Conservation (phyloP, 2,329 filamentous ascomycete genomes). For the Drechslerella dactyloides region DNA sequence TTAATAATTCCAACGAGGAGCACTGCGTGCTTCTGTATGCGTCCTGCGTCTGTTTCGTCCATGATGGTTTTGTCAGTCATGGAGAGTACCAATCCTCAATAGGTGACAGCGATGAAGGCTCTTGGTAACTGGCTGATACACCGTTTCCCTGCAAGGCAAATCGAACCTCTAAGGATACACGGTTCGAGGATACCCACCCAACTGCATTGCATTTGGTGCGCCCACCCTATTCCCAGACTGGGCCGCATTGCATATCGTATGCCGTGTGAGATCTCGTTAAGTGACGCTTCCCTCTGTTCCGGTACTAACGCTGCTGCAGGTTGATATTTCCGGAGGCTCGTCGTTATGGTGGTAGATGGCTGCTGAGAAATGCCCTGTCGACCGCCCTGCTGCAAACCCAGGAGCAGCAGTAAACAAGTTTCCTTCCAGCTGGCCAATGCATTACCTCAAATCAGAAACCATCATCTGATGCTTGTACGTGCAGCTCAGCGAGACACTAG, state of each 20-base stretch:
- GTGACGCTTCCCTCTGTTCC: background rate
- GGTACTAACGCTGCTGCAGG: background rate
- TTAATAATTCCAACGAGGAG: background rate
- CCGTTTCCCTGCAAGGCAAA: constrained; percentile 3
- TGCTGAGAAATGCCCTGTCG: constrained; percentile 4
- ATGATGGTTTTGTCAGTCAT: background rate
- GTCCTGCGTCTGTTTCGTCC: background rate
- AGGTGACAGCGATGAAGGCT: background rate
- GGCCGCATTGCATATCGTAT: background rate
- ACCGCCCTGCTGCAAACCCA: background rate
- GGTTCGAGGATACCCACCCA: constrained; percentile 1
- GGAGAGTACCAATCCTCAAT: too few relatives aligned
- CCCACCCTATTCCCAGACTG: too few relatives aligned
- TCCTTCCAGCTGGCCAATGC: constrained; percentile 4
- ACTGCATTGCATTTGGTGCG: too few relatives aligned
- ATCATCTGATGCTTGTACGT: background rate
- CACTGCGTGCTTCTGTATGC: background rate
- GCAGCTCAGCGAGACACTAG: background rate
- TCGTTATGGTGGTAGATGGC: background rate
- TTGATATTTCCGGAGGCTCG: constrained; percentile 4
- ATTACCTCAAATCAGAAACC: background rate
- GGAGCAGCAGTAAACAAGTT: background rate
- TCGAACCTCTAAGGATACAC: background rate
- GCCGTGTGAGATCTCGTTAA: constrained; percentile 1
- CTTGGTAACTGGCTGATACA: background rate